Evolutionary conservation across 768 basidiomycete species (phyloP).

Genomic region (Hebeloma cylindrosporum): DNA sequence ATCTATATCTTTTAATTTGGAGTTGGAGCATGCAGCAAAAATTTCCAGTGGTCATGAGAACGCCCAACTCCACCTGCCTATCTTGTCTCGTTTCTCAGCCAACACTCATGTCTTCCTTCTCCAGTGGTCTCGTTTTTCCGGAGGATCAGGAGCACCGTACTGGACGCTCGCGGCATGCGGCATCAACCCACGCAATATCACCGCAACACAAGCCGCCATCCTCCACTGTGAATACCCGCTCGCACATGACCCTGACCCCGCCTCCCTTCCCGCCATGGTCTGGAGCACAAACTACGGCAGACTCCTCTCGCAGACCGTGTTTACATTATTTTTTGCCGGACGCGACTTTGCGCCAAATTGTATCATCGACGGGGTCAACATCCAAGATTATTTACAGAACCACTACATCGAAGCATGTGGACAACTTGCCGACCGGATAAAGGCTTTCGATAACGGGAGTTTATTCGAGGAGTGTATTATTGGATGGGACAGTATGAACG

Average conservation of each 20-base stretch:
- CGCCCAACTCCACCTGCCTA: neutral
- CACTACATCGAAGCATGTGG: slow-evolving; percentile 80
- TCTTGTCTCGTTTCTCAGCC: neutral
- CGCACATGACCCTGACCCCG: slow-evolving; percentile 62
- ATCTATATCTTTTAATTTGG: slow-evolving; percentile 6
- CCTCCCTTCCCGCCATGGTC: slow-evolving; percentile 85
- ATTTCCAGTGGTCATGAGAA: no score
- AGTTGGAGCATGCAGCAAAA: no score
- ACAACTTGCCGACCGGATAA: slow-evolving; percentile 71
- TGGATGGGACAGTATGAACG: slow-evolving; percentile 97
- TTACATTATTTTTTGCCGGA: slow-evolving; percentile 94
- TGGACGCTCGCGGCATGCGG: slow-evolving; percentile 94
- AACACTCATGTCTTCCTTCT: neutral
- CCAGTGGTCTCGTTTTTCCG: slow-evolving; percentile 94
- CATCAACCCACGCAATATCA: slow-evolving; percentile 82
- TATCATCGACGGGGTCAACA: slow-evolving; percentile 86
- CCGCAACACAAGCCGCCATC: slow-evolving; percentile 81
- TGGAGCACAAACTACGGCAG: slow-evolving; percentile 97
- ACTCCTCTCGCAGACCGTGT: slow-evolving; percentile 83
- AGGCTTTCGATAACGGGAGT: slow-evolving; percentile 58
- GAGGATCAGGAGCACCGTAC: slow-evolving; percentile 92
- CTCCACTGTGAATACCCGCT: slow-evolving; percentile 87
- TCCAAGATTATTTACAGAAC: slow-evolving; percentile 82
- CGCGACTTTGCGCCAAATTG: slow-evolving; percentile 88
- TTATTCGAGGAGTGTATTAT: slow-evolving; percentile 86